Base-by-base conservation (phyloP, 208 protist species). In the Acanthamoeba castellanii region DNA sequence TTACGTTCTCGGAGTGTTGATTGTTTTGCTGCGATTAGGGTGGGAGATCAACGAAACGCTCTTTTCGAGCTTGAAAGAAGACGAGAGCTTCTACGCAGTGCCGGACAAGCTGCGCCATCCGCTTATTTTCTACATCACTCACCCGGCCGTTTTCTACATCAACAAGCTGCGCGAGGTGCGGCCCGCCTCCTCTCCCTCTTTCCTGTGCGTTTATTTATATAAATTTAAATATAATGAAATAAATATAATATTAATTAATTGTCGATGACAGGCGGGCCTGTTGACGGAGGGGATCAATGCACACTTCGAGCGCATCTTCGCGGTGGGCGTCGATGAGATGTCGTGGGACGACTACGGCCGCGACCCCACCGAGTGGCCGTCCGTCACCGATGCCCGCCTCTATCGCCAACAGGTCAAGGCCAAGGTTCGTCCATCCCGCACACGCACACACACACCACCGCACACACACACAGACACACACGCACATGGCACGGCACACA, bases 291-390 rank as follows among this genome's bases (percentile, higher is more conserved):
- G 96, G 68, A 98, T 99, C 94, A 97, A 99, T 94, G 97, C 97
- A 18, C 45, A 94, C 30, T 97, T 98, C 78, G 98, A 99, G 96
- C 97, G 98, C 72, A 98, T 99, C 96, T 99, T 99, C 92, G 98
- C 98, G 68, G 98, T 98, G 55, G 99, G 99, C 76, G 99, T 99
- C 7, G 99, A 99, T 96, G 99, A 99, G 96, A 99, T 99, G 99
- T 98, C 97, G 88, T 99, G 98, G 98, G 99, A 99, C 95, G 98
- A 99, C 96, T 96, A 99, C 32, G 98, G 98, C 70, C 96, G 97
- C 92, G 97, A 89, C 25, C 59, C 72, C 78, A 93, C 81, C 68
- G 92, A 95, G 34, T 93, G 95, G 88, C 91, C 95, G 18, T 32
- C 84, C 47, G 30, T 90, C 45, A 4, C 57, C 50, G 84, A 90